Conservation (phyloP, 2,329 filamentous ascomycete genomes). For the Aspergillus brasiliensis region DNA sequence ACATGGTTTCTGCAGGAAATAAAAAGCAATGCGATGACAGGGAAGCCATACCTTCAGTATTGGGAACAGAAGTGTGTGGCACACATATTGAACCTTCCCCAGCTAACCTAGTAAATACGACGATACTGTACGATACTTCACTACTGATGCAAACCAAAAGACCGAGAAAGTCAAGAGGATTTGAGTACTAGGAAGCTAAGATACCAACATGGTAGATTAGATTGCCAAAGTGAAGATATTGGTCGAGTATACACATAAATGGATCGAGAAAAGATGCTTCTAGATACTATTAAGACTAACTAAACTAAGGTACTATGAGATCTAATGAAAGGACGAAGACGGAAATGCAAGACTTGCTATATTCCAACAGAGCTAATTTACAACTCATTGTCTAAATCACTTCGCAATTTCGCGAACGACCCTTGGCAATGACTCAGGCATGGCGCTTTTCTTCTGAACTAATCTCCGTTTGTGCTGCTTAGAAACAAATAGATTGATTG, state of each 20-base stretch:
- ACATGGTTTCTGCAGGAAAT: slow-evolving; percentile 15
- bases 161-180: no score
- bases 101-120: neutral
- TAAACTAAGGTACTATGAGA: no score
- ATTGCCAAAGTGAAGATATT: neutral
- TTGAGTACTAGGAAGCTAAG: neutral
- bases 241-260: neutral
- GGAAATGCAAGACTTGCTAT: neutral
- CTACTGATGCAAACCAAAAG: neutral
- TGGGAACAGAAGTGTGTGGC: neutral
- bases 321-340: neutral
- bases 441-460: no score
- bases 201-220: neutral
- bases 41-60: slow-evolving; percentile 4
- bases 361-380: no score
- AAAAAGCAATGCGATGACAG: neutral
- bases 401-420: no score
- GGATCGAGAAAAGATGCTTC: neutral
- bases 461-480: no score
- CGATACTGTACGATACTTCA: neutral
- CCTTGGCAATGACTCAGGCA: no score
- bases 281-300: no score
- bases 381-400: no score
- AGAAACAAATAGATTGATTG: neutral
- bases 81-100: neutral